Evolutionary conservation across 1,284 basidiomycete genomes (phyloP).

Genomic region (Chondrostereum purpureum): DNA sequence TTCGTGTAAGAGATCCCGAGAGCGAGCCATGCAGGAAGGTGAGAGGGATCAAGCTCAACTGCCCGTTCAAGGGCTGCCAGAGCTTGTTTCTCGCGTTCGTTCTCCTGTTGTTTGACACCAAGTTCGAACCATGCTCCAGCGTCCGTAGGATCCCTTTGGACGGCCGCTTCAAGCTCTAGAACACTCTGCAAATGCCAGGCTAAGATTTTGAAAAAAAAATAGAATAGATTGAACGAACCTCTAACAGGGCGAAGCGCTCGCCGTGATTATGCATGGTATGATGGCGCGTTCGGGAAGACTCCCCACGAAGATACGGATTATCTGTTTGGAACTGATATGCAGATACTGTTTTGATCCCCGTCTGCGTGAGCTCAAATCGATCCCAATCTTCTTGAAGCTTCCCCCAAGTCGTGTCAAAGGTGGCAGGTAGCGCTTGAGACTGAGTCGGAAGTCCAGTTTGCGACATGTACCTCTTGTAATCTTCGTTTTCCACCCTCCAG

Average conservation of each 20-base stretch:
- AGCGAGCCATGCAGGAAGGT: conserved; percentile 84
- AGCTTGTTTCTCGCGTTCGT: conserved; percentile 91
- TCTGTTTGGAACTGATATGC: conserved; percentile 75
- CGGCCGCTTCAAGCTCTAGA: conserved; percentile 85
- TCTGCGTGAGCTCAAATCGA: conserved; percentile 61
- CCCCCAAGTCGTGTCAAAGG: conserved; percentile 30
- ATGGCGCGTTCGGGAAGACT: conserved; percentile 46
- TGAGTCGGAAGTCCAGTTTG: conserved; percentile 16
- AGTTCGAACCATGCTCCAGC: conserved; percentile 85
- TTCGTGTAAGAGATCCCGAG: conserved; percentile 92
- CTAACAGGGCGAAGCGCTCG: conserved; percentile 36
- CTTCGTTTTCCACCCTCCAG: conserved; percentile 65
- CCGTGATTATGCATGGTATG: conserved; percentile 45
- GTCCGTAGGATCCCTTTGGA: conserved; percentile 72
- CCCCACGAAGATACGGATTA: conserved; percentile 74
- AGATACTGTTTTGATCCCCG: conserved; percentile 51
- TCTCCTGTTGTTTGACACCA: conserved; percentile 97
- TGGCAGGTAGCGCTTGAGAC: conserved; percentile 2
- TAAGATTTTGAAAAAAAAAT: conserved; percentile 10
- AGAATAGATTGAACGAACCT: conserved; percentile 39
- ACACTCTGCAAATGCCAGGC: conserved; percentile 53
- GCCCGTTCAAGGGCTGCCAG: conserved; percentile 82
- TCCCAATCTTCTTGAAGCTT: conserved; percentile 81
- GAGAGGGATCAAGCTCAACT: conserved; percentile 72
- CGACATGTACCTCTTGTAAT: conserved; percentile 53